Evolutionary conservation across 2,329 filamentous ascomycete genomes (phyloP).

Genomic region (Penicillium polonicum): DNA sequence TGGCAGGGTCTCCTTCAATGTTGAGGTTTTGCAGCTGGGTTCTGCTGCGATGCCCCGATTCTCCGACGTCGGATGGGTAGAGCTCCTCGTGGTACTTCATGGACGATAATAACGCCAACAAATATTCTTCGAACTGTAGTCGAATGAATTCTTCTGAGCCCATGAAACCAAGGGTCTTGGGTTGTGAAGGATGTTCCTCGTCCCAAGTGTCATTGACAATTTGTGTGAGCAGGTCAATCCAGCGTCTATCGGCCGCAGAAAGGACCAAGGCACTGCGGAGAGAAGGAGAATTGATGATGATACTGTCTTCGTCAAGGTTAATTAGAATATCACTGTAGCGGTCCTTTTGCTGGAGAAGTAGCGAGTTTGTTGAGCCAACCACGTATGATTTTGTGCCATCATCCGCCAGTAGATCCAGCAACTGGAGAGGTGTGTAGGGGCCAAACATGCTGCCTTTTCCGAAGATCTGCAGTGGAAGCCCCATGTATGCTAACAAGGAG

Average conservation of each 20-base stretch:
- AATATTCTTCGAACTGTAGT: constrained; percentile 94
- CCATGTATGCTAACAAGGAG: constrained; percentile 91
- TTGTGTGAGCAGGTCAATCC: constrained; percentile 94
- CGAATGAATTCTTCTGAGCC: constrained; percentile 97
- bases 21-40: constrained; percentile 56
- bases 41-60: constrained; percentile 40
- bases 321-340: constrained; percentile 95
- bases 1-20: constrained; percentile 77
- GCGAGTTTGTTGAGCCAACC: constrained; percentile 92
- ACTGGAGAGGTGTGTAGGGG: constrained; percentile 93
- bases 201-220: constrained; percentile 97
- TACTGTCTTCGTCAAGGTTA: constrained; percentile 85
- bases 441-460: constrained; percentile 95
- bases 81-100: constrained; percentile 84
- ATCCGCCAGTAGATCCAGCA: constrained; percentile 90
- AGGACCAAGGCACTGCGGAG: constrained; percentile 73
- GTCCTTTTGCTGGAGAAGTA: constrained; percentile 90
- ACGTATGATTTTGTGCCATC: constrained; percentile 95
- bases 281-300: constrained; percentile 79
- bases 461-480: constrained; percentile 89
- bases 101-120: constrained; percentile 81
- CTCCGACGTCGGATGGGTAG: constrained; percentile 48
- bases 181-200: constrained; percentile 78
- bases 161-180: constrained; percentile 92
- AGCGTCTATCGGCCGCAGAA: constrained; percentile 83